Base-by-base conservation (phyloP, 1,284 basidiomycete genomes). In the Malassezia yamatoensis region DNA sequence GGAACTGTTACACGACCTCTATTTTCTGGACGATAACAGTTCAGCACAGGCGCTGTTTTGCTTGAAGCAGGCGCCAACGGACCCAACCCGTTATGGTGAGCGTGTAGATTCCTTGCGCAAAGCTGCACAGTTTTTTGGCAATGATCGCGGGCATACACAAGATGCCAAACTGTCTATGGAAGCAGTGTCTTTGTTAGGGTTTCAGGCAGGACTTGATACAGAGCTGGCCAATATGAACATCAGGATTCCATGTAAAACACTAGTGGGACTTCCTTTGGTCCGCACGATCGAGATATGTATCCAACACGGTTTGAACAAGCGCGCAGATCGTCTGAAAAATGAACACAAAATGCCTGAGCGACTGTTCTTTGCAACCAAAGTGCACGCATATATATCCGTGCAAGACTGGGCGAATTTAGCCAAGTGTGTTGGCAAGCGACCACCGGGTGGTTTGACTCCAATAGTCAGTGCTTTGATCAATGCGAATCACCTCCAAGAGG, bases 11-110 rank as follows among this genome's bases (percentile, higher is more conserved):
- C 81, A 88, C 15, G 90, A 99, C 74, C 96, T 94, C 75, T 98
- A 93, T 77, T 99, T 93, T 73, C 93, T 93, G 49, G 94, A 99
- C 70, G 94, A 99, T 76, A 81, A 93, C 58, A 81, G 93, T 42
- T 85, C 88, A 7, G 91, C 96, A 68, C 90, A 85, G 70, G 94
- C 89, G 0, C 81, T 87, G 15, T 78, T 96, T 6, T 85, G 83
- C 38, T 77, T 98, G 40, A 86, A 94, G 72, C 87, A 89, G 13
- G 64, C 62, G 29, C 60, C 60, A 18, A 44, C 43, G 10, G 49
- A 52, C 36, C 55, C 51, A 24, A 51, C 41, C 12, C 35, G 43
- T 29, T 59, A 60, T 13, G 54, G 7, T 20, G 54, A 59, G n/a
- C 51, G 68, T n/a, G 38, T 58, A 3, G 60, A 60, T 3, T 86